Conservation (phyloP, 176 grass and related monocot genomes). For the Oryza coarctata region DNA sequence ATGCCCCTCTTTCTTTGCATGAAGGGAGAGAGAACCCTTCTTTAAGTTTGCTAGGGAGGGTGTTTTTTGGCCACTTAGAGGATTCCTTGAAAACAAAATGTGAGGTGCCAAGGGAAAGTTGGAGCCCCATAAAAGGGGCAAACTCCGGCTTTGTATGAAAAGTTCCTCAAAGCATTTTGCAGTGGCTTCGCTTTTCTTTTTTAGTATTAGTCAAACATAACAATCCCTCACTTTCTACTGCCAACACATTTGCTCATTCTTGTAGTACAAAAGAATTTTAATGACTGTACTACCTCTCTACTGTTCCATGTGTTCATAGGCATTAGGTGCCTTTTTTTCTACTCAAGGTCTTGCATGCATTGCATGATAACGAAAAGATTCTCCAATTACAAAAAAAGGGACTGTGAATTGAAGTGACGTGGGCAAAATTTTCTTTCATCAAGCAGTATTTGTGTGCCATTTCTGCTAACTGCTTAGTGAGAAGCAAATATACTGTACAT, state of each 20-base stretch:
- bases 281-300: constrained; percentile 11
- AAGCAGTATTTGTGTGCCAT: not conserved
- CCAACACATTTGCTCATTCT: constrained; percentile 35
- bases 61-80: constrained; percentile 17
- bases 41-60: constrained; percentile 28
- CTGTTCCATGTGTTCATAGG: constrained; percentile 35
- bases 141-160: constrained; percentile 51
- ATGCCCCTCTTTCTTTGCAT: constrained; percentile 54
- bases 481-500: not conserved
- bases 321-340: constrained; percentile 23
- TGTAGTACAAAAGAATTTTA: constrained; percentile 5
- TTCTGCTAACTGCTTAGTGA: not conserved
- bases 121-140: constrained; percentile 46
- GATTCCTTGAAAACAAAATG: constrained; percentile 66
- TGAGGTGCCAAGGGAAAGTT: constrained; percentile 42
- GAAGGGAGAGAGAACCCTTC: constrained; percentile 37
- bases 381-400: not conserved
- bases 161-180: constrained; percentile 36
- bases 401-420: not conserved
- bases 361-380: constrained; percentile 29
- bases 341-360: constrained; percentile 42
- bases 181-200: not conserved
- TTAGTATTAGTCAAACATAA: constrained; percentile 37
- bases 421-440: not conserved
- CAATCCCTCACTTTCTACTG: constrained; percentile 30